Conservation (phyloP, 169 alveolate species). For the Plasmodium adleri region DNA sequence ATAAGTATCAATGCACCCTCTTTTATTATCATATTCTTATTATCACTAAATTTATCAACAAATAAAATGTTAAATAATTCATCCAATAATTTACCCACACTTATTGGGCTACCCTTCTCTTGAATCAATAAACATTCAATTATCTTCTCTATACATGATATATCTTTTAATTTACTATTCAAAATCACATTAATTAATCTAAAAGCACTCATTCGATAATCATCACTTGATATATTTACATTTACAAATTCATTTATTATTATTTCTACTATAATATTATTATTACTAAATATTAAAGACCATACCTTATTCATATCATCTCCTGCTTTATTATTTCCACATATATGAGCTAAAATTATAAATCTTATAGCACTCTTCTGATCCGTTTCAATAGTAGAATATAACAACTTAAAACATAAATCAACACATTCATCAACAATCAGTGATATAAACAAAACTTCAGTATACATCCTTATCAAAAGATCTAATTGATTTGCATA, state of each 20-base stretch:
- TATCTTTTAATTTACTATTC: constrained; percentile 71
- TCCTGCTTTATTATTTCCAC: constrained; percentile 80
- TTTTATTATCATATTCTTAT: constrained; percentile 48
- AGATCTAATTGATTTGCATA: constrained; percentile 37
- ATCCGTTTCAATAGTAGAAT: constrained; percentile 85
- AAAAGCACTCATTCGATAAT: constrained; percentile 70
- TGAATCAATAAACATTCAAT: constrained; percentile 60
- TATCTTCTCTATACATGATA: constrained; percentile 59
- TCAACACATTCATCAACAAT: constrained; percentile 72
- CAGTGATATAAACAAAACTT: constrained; percentile 52
- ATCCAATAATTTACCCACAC: constrained; percentile 47
- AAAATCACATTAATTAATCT: constrained; percentile 41
- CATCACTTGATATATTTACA: constrained; percentile 59
- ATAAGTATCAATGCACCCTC: constrained; percentile 69
- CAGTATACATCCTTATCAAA: constrained; percentile 60
- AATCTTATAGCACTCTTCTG: constrained; percentile 82
- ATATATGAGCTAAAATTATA: constrained; percentile 81
- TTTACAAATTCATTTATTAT: constrained; percentile 80
- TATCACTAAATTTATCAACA: constrained; percentile 70
- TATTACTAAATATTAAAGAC: constrained; percentile 86
- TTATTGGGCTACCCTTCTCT: constrained; percentile 19
- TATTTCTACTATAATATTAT: constrained; percentile 83
- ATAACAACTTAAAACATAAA: constrained; percentile 51
- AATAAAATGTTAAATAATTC: constrained; percentile 64
- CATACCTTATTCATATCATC: constrained; percentile 81